These are phyloP conservation scores for Gossypium rotundifolium DNA, from an alignment of 345 rosid species.

Conservation along the genomic window DNA sequence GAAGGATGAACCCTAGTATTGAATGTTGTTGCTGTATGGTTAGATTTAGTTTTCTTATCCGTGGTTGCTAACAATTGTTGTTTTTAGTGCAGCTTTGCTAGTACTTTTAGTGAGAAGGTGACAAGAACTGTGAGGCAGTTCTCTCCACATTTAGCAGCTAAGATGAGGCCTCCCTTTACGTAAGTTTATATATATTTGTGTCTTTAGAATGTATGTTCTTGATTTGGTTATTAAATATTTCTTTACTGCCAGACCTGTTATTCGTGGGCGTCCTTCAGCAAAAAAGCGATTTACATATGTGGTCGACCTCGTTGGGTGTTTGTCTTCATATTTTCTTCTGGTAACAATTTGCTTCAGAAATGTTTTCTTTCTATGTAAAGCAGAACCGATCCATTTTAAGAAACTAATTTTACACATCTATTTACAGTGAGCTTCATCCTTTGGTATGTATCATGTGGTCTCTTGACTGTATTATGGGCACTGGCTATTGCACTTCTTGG, in stretches of 20 bases:
- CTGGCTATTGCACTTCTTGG: conserved; percentile 79
- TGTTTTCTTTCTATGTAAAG: background rate
- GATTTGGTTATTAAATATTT: conserved; percentile 11
- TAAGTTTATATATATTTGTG: conserved; percentile 24
- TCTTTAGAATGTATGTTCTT: background rate
- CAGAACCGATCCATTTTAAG: background rate
- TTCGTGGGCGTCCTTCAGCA: conserved; percentile 88
- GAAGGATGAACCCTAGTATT: background rate
- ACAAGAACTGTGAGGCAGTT: conserved; percentile 77
- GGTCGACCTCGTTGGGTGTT: conserved; percentile 92
- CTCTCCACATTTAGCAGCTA: conserved; percentile 93
- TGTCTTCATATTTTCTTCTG: conserved; percentile 62
- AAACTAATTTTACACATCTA: background rate
- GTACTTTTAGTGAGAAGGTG: conserved; percentile 82
- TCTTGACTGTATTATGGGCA: conserved; percentile 75
- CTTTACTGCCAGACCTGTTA: conserved; percentile 60
- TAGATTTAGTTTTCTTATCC: too few species aligned
- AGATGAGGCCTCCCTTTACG: conserved; percentile 91
- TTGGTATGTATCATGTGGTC: conserved; percentile 83
- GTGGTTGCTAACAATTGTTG: conserved; percentile 12
- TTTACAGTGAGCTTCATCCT: conserved; percentile 59
- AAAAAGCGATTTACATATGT: conserved; percentile 71
- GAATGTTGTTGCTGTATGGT: background rate
- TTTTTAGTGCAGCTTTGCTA: conserved; percentile 72
- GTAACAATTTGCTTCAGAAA: conserved; percentile 26